These are phyloP conservation scores for Aegilops tauschii DNA, from an alignment of 176 grass and related monocot genomes.

Conservation along the genomic window DNA sequence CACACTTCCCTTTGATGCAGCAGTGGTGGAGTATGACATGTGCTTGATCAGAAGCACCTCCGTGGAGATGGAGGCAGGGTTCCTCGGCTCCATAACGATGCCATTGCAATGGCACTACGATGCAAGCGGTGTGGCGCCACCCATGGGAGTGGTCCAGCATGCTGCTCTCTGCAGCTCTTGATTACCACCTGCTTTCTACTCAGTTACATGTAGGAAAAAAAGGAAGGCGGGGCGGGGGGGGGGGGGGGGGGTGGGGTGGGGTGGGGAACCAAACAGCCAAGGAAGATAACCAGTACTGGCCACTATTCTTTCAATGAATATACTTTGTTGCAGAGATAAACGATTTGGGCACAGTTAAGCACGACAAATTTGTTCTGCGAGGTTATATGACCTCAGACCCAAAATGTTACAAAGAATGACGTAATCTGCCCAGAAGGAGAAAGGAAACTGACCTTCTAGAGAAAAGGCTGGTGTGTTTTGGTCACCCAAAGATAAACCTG, in stretches of 20 bases:
- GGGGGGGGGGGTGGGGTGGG: too few species aligned
- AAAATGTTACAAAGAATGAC: neutral
- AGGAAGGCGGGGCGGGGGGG: too few species aligned
- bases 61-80: conserved; percentile 11
- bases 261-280: neutral
- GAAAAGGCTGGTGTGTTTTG: neutral
- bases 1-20: conserved; percentile 29
- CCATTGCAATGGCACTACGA: neutral
- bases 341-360: neutral
- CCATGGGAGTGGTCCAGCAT: neutral
- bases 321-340: neutral
- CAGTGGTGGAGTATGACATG: conserved; percentile 31
- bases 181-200: neutral
- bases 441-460: neutral
- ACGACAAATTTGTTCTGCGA: neutral
- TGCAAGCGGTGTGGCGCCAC: neutral
- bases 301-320: neutral
- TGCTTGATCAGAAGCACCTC: conserved; percentile 35
- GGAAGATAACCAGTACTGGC: neutral
- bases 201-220: neutral
- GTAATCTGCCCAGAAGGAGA: neutral
- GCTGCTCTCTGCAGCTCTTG: conserved; percentile 14
- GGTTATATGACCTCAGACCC: neutral
- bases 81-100: conserved; percentile 24
- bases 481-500: neutral